Percentiles rank a stretch among this genome's conserved stretches.
These are phyloP conservation scores for Mycena haematopus DNA, from an alignment of 768 basidiomycete genomes.

Conservation along the genomic window DNA sequence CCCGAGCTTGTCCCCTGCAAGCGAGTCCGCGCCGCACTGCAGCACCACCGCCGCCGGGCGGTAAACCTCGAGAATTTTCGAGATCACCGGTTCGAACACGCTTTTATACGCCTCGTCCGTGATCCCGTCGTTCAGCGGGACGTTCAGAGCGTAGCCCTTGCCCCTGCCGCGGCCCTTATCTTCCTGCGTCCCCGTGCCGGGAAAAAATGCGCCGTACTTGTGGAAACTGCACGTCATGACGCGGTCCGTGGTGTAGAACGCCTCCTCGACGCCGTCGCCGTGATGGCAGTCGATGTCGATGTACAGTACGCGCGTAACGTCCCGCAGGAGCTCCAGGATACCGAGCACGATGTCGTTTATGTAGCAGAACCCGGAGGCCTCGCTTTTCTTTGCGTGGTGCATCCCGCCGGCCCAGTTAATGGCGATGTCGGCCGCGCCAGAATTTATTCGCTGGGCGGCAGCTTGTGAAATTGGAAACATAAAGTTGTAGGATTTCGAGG, in stretches of 20 bases:
- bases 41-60: constrained; percentile 87
- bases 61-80: constrained; percentile 86
- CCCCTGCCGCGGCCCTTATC: constrained; percentile 87
- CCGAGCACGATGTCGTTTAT: constrained; percentile 97
- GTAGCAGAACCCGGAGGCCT: constrained; percentile 98
- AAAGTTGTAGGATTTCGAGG: not conserved
- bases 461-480: constrained; percentile 45
- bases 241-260: constrained; percentile 95
- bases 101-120: constrained; percentile 86
- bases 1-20: constrained; percentile 94
- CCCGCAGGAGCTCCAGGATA: constrained; percentile 91
- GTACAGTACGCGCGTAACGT: constrained; percentile 87
- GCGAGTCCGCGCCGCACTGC: constrained; percentile 96
- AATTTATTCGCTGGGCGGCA: constrained; percentile 80
- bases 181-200: constrained; percentile 84
- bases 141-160: constrained; percentile 88
- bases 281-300: constrained; percentile 99
- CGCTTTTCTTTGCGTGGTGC: constrained; percentile 99
- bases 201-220: constrained; percentile 96
- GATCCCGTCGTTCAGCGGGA: constrained; percentile 93
- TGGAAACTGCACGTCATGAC: constrained; percentile 98
- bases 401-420: constrained; percentile 99
- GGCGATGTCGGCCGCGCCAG: constrained; percentile 87
- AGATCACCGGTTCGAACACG: constrained; percentile 92
- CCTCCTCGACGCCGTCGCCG: constrained; percentile 98